Evolutionary conservation across 768 basidiomycete species (phyloP).

Genomic region (Mycena albidolilacea): DNA sequence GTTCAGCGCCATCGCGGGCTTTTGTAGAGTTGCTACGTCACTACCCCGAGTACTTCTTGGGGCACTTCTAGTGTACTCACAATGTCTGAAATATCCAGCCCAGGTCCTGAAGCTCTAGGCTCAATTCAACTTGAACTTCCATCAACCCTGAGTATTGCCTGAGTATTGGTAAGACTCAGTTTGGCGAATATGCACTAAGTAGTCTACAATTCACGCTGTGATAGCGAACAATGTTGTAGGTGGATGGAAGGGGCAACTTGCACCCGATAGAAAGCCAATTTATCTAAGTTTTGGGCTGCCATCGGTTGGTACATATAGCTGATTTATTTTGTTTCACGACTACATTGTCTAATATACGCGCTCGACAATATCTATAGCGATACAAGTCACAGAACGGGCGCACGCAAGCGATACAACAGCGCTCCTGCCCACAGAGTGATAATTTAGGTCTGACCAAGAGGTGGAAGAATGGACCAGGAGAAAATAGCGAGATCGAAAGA

Average conservation of each 20-base stretch:
- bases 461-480: neutral
- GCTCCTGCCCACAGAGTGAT: conserved; percentile 3
- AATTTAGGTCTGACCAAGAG: conserved; percentile 12
- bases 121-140: too few species aligned
- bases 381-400: conserved; percentile 19
- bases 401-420: conserved; percentile 28
- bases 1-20: conserved; percentile 43
- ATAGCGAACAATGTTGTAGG: too few species aligned
- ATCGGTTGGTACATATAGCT: neutral
- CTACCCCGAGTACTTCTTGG: neutral
- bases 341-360: conserved; percentile 24
- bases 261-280: too few species aligned
- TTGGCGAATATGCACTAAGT: too few species aligned
- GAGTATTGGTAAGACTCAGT: too few species aligned
- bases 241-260: too few species aligned
- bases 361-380: conserved; percentile 22
- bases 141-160: too few species aligned
- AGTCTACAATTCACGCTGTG: too few species aligned
- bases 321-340: conserved; percentile 18
- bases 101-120: conserved; percentile 13
- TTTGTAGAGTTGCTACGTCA: neutral
- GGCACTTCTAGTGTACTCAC: neutral
- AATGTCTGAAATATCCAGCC: conserved; percentile 8
- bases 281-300: too few species aligned
- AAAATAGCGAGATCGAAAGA: conserved; percentile 34